phyloP scores from a whole-genome alignment of 139 green algal species.

The Micromonas commoda region DNA sequence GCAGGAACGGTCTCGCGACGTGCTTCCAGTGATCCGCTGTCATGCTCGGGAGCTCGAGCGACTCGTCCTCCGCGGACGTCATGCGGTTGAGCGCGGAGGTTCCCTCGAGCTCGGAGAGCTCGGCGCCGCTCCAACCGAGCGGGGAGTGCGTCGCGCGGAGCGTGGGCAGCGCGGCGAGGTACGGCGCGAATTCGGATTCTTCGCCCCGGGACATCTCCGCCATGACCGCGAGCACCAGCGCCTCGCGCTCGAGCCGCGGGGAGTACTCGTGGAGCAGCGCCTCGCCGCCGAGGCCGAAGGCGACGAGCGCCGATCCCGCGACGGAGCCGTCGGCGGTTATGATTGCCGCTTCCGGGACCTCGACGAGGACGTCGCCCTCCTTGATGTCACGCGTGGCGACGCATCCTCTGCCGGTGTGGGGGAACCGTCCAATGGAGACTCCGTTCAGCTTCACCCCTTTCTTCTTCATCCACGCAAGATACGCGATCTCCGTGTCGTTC shows the following conservation, averaged over 20 bases:
- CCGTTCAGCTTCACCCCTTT: neutral
- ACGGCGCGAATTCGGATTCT: neutral
- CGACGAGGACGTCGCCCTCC: neutral
- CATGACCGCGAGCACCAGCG: conserved; percentile 8
- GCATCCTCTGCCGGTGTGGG: neutral
- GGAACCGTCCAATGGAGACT: neutral
- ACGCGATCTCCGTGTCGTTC: neutral
- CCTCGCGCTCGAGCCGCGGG: conserved; percentile 18
- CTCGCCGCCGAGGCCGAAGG: neutral
- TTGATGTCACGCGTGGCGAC: conserved; percentile 2
- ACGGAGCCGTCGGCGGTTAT: neutral
- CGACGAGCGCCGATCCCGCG: neutral
- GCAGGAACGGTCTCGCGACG: neutral
- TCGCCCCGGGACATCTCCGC: conserved; percentile 4
- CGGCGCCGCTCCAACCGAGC: neutral
- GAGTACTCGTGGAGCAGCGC: neutral
- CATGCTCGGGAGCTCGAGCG: neutral
- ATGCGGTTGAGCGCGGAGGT: neutral
- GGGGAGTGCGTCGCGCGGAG: neutral
- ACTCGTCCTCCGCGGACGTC: conserved; percentile 1
- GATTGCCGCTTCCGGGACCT: conserved; percentile 3
- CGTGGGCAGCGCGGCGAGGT: neutral
- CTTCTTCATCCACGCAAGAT: neutral
- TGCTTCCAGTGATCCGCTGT: conserved; percentile 8
- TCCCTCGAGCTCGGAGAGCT: conserved; percentile 16